Base-by-base conservation (phyloP, 179 eudicot genomes). In the Silene vulgaris region DNA sequence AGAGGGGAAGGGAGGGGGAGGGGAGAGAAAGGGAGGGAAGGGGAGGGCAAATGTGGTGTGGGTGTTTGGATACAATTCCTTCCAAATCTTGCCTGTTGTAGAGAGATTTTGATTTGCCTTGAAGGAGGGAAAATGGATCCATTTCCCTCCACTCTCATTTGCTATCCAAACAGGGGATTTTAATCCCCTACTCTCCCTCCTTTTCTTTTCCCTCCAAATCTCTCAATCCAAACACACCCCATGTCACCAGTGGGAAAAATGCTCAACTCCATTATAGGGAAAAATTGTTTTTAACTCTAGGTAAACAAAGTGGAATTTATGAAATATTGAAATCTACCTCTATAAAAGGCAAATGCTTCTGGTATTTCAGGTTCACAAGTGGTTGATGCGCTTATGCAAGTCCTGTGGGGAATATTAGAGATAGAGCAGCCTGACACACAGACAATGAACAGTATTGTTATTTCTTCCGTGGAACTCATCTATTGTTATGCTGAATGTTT, bases 401-500 rank as follows among this genome's bases (percentile, higher is more conserved):
- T 91, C 54, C 78, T 96, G 63, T 93, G 99, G 98, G 98, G 98
- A 80, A 94, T 96, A 82, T 80, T 96, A 86, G 99, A 93, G 83
- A 80, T 93, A 50, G 98, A 96, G 87, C 98, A 91, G 81, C 98
- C 94, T 56, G 98, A 91, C 82, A 90, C 96, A 16, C 99, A 90
- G 79, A 91, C 98, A 73, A 93, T 96, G 92, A 96, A 96, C 84
- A 96, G 85, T 75, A 89, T 96, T 61, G 98, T 96, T 30, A 75
- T 96, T 63, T 89, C 97, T 72, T 90, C 98, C 64, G 98, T 96
- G 75, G 99, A 96, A 29, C 92, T 96, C 28, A 96, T 96, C 52
- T 96, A 96, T 77, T 89, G 96, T 81, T 96, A 93, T 87, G 99
- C 98, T 6, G 99, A 96, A 81, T 96, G 99, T 81, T 84, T 96